Conservation (phyloP, 345 rosid genomes). For the Anastatica hierochuntica region DNA sequence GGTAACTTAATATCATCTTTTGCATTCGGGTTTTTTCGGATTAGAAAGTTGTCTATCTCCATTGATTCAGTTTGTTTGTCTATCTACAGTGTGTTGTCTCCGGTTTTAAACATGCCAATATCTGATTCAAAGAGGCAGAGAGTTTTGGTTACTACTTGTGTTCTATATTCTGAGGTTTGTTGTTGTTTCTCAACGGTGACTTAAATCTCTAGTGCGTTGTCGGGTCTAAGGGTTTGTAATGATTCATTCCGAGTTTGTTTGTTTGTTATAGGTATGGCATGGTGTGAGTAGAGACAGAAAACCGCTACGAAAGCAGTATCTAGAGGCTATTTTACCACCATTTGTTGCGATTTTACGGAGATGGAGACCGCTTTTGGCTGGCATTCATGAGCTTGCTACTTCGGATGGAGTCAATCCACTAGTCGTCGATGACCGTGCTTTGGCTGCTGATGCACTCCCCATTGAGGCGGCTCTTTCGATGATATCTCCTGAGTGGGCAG, state of each 20-base stretch:
- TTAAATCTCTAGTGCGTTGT: no score
- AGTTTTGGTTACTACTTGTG: slow-evolving; percentile 91
- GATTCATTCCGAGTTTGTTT: no score
- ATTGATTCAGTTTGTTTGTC: slow-evolving; percentile 1
- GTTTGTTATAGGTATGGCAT: slow-evolving; percentile 69
- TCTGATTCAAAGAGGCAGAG: slow-evolving; percentile 94
- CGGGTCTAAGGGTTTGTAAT: no score
- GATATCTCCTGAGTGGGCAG: slow-evolving; percentile 95
- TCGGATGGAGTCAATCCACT: slow-evolving; percentile 94
- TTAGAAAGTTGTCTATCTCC: no score
- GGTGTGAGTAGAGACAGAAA: slow-evolving; percentile 73
- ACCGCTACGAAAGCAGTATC: slow-evolving; percentile 77
- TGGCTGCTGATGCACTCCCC: slow-evolving; percentile 92
- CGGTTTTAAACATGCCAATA: slow-evolving; percentile 85
- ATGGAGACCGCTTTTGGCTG: slow-evolving; percentile 96
- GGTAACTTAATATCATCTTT: slow-evolving; percentile 38
- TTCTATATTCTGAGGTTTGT: slow-evolving; percentile 95
- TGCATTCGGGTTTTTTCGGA: no score
- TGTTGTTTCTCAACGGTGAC: no score
- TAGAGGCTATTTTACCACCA: slow-evolving; percentile 87
- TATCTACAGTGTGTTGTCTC: slow-evolving; percentile 79
- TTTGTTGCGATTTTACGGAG: slow-evolving; percentile 89
- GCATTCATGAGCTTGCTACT: slow-evolving; percentile 91
- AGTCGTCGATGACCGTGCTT: slow-evolving; percentile 72
- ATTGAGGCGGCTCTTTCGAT: slow-evolving; percentile 93